A percentile compares a stretch with the other conserved stretches of the same genome.
phyloP scores from a whole-genome alignment of 371 early-diverging fungal genomes.

The Rhizopus delemar region DNA sequence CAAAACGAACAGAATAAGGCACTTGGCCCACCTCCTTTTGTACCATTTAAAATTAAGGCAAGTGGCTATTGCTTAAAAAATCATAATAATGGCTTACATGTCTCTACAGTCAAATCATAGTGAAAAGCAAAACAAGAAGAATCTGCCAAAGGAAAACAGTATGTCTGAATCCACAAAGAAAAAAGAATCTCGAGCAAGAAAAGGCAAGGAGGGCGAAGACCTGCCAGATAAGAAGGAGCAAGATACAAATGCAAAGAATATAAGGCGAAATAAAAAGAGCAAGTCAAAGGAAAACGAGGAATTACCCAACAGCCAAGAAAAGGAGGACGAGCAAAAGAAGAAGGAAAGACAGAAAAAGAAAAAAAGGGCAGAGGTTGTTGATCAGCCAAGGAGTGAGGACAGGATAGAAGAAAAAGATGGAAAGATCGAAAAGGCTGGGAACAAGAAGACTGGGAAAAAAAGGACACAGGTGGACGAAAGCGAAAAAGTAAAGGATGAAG shows the following conservation, averaged over 20 bases:
- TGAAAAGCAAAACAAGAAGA: not conserved
- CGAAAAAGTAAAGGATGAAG: not conserved
- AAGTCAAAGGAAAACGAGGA: too few species aligned
- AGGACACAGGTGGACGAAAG: not conserved
- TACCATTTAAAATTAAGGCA: constrained; percentile 45
- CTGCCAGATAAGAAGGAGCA: not conserved
- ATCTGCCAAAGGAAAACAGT: not conserved
- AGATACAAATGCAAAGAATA: too few species aligned
- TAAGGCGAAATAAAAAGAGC: too few species aligned
- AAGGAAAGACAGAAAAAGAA: not conserved
- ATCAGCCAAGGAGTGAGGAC: not conserved
- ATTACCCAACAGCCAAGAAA: not conserved
- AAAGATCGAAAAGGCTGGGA: not conserved
- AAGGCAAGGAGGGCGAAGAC: not conserved
- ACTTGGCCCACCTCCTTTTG: constrained; percentile 45
- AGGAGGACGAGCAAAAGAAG: not conserved
- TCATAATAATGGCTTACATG: too few species aligned
- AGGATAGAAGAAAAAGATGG: not conserved
- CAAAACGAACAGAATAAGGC: constrained; percentile 17
- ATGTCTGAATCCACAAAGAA: too few species aligned
- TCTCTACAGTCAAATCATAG: not conserved
- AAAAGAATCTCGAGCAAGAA: not conserved
- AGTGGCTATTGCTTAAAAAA: not conserved
- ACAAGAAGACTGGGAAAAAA: constrained; percentile 1
- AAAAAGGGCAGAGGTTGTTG: too few species aligned